Evolutionary conservation across 1,284 basidiomycete genomes (phyloP).

Genomic region (Cutaneotrichosporon dermatis): DNA sequence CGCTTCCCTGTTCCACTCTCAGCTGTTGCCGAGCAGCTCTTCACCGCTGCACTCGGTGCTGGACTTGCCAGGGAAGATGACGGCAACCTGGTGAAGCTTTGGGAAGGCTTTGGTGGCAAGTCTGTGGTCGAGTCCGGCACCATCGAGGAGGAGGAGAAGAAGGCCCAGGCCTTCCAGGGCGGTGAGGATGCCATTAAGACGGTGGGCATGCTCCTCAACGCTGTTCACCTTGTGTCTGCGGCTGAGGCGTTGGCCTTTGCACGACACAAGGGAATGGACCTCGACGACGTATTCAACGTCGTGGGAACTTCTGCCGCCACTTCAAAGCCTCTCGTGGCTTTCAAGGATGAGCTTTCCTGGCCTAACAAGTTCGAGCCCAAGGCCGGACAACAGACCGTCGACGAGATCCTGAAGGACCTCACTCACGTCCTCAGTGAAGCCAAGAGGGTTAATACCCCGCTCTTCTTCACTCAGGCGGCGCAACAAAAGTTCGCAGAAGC

Average conservation of each 20-base stretch:
- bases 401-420: constrained; percentile 15
- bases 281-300: constrained; percentile 36
- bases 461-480: constrained; percentile 36
- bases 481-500: constrained; percentile 32
- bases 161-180: constrained; percentile 24
- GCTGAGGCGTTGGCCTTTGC: constrained; percentile 47
- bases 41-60: constrained; percentile 32
- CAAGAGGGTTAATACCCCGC: constrained; percentile 29
- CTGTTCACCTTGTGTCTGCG: constrained; percentile 42
- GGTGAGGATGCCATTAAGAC: constrained; percentile 21
- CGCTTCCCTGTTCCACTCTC: constrained; percentile 36
- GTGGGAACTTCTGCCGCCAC: constrained; percentile 30
- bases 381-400: constrained; percentile 4
- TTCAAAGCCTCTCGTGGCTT: constrained; percentile 8
- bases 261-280: constrained; percentile 41
- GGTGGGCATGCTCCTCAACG: constrained; percentile 44
- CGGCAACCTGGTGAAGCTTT: constrained; percentile 36
- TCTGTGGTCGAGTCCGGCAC: constrained; percentile 25
- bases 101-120: constrained; percentile 34
- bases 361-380: constrained; percentile 1
- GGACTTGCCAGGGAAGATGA: constrained; percentile 36
- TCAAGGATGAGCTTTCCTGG: constrained; percentile 8
- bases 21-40: constrained; percentile 37
- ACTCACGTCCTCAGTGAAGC: constrained; percentile 29
- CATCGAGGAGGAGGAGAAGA: constrained; percentile 27